phyloP scores from a whole-genome alignment of 768 basidiomycete species.

The Chlorophyllum brunneum region DNA sequence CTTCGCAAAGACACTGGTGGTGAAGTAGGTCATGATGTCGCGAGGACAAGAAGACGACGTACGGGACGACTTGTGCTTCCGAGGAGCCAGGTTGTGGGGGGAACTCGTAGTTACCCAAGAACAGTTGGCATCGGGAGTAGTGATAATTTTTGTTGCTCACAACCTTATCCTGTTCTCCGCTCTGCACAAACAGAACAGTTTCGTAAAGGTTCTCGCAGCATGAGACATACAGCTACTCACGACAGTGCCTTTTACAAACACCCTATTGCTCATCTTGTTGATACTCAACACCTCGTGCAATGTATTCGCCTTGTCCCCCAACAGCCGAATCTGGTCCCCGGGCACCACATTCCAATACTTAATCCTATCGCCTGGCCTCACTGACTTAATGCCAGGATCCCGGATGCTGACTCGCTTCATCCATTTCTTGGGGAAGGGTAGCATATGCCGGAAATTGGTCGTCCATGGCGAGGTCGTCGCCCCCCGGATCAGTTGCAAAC shows the following conservation, averaged over 20 bases:
- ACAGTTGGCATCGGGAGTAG: constrained; percentile 80
- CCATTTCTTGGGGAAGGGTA: constrained; percentile 56
- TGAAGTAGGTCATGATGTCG: constrained; percentile 1
- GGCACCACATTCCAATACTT: constrained; percentile 88
- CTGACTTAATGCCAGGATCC: constrained; percentile 50
- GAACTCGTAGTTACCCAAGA: constrained; percentile 62
- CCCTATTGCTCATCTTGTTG: constrained; percentile 70
- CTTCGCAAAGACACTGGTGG: constrained; percentile 68
- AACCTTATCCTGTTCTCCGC: constrained; percentile 25
- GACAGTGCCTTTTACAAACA: constrained; percentile 45
- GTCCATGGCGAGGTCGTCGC: constrained; percentile 53
- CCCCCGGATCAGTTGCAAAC: constrained; percentile 38
- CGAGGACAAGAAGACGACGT: constrained; percentile 20
- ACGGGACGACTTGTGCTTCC: constrained; percentile 43
- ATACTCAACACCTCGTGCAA: constrained; percentile 71
- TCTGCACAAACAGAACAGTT: constrained; percentile 15
- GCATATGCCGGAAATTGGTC: constrained; percentile 63
- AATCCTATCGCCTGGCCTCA: constrained; percentile 63
- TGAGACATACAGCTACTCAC: constrained; percentile 24
- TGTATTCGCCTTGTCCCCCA: constrained; percentile 56
- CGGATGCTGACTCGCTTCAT: constrained; percentile 37
- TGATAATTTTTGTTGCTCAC: constrained; percentile 51
- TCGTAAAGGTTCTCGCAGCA: neutral
- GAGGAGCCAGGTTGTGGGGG: constrained; percentile 37
- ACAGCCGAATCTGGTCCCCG: constrained; percentile 72